These are phyloP conservation scores for Ustilago vetiveriae DNA, from an alignment of 1,284 basidiomycete species.

Conservation along the genomic window DNA sequence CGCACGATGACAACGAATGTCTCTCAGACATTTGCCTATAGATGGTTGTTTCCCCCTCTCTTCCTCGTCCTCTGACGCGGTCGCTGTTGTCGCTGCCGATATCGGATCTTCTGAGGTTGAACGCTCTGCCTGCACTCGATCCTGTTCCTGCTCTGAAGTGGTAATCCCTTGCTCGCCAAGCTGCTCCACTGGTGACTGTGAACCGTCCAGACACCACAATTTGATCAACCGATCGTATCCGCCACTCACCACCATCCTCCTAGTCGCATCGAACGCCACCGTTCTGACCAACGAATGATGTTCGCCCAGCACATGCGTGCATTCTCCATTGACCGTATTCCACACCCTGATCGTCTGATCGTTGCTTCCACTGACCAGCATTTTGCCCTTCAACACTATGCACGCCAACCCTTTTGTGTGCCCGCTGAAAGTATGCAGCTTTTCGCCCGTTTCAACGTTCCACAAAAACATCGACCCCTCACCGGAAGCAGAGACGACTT, in stretches of 20 bases:
- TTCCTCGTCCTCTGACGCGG: background rate
- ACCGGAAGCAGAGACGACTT: conserved; percentile 51
- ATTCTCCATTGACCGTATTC: conserved; percentile 43
- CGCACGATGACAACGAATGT: conserved; percentile 26
- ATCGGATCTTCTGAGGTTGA: background rate
- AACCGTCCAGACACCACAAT: conserved; percentile 27
- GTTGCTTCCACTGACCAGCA: conserved; percentile 51
- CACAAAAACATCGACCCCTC: conserved; percentile 54
- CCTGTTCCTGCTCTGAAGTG: background rate
- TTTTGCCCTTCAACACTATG: conserved; percentile 33
- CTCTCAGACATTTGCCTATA: conserved; percentile 18
- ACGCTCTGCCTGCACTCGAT: background rate
- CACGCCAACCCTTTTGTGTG: conserved; percentile 57
- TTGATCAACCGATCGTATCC: conserved; percentile 56
- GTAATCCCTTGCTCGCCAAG: no score
- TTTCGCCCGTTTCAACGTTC: conserved; percentile 39
- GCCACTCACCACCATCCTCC: conserved; percentile 42
- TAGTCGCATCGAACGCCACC: conserved; percentile 28
- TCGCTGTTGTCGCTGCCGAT: background rate
- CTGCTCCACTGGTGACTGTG: no score
- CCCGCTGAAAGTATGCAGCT: conserved; percentile 35
- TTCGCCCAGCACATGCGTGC: conserved; percentile 33
- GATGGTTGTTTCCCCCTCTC: background rate
- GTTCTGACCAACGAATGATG: conserved; percentile 52
- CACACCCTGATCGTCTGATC: conserved; percentile 58